phyloP scores from a whole-genome alignment of 208 protist genomes.

The Angomonas desouzai region DNA sequence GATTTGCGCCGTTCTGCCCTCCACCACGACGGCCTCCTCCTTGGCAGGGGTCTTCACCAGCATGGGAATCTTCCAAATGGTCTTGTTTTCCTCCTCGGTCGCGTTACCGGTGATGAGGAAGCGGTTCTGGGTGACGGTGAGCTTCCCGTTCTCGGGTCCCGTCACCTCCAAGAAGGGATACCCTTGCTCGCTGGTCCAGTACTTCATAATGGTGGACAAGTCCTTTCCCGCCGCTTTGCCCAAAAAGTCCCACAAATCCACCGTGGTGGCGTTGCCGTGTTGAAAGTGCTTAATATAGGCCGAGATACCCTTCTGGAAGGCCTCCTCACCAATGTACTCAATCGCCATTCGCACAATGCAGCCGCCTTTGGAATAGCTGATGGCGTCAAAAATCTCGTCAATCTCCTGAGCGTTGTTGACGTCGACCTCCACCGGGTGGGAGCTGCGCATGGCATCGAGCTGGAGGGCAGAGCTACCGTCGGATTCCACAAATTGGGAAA shows the following conservation, averaged over 20 bases:
- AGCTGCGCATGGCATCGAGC: slow-evolving; percentile 77
- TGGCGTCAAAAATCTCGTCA: slow-evolving; percentile 93
- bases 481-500: slow-evolving; percentile 65
- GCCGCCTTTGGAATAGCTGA: slow-evolving; percentile 88
- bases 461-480: slow-evolving; percentile 66
- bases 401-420: slow-evolving; percentile 83
- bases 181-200: slow-evolving; percentile 70
- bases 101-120: slow-evolving; percentile 40
- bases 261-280: slow-evolving; percentile 68
- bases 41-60: slow-evolving; percentile 14
- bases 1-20: slow-evolving; percentile 18
- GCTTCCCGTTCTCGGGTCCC: slow-evolving; percentile 1
- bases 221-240: slow-evolving; percentile 51
- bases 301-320: slow-evolving; percentile 69
- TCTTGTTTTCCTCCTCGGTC: slow-evolving; percentile 30
- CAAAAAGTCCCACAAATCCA: slow-evolving; percentile 85
- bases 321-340: slow-evolving; percentile 75
- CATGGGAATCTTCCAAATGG: slow-evolving; percentile 74
- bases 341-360: slow-evolving; percentile 86
- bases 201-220: slow-evolving; percentile 52
- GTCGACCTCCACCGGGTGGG: slow-evolving; percentile 91
- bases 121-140: slow-evolving; percentile 35
- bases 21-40: slow-evolving; percentile 16
- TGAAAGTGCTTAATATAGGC: slow-evolving; percentile 78
- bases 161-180: slow-evolving; percentile 62